Base-by-base conservation (phyloP, 495 filamentous ascomycete species). In the Neurospora pannonica region DNA sequence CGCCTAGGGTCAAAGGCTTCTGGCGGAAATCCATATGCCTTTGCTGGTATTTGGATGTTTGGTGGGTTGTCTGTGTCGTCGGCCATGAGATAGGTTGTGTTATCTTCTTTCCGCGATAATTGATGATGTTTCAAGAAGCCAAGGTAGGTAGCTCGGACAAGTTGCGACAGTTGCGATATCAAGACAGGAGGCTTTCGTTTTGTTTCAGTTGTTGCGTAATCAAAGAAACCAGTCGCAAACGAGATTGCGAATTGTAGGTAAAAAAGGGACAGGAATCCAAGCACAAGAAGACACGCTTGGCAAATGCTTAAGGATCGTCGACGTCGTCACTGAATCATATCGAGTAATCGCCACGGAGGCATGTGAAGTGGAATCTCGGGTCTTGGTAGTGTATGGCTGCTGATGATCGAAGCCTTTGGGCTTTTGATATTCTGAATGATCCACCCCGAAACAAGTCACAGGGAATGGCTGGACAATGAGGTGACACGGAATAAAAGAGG, bases 1-100 rank as follows among this genome's bases (percentile, higher is more conserved):
- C 71, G 80, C 28, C 78, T 77, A n/a, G 74, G 78, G 79, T 87
- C 85, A 71, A 86, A 87, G 21, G 83, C 80, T 72, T 86, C 83
- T 21, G 84, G 83, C 4, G 85, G 82, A 71, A 85, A 87, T 48
- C 85, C 85, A 75, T 86, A 87, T 19, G 78, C 78, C 42, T 76
- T 77, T 46, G 79, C 70, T 21, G 80, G 76, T 15, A 82, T 13
- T 9, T 71, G 46, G 79, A 82, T 75, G 62, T 77, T 67, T 71
- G 72, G 54, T 24, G 76, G 37, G 7, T 67, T 67, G 54, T 67
- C 21, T 19, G 38, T 43, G 37, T 74, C 71, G 60, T 76, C 75
- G 73, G 80, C 79, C 84, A 84, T 84, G 76, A 21, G 71, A 69
- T 4, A 19, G 24, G 15, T 34, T 3, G 15, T 19, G 54, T 1